A percentile compares a stretch with the other conserved stretches of the same genome.
Evolutionary conservation across 1,284 basidiomycete genomes (phyloP).

Genomic region (Ceratobasidium sp.): DNA sequence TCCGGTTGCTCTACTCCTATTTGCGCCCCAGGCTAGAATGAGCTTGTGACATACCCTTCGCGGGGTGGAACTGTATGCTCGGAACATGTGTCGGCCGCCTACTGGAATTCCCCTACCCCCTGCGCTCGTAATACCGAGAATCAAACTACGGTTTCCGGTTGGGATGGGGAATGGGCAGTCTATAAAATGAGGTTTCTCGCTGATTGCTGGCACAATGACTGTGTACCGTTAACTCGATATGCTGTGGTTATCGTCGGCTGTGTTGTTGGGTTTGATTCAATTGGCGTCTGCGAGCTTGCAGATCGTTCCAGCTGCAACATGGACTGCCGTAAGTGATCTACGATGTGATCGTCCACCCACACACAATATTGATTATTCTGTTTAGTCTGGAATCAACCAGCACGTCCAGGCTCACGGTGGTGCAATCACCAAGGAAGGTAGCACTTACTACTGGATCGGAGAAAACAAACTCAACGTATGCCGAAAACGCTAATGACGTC

Average conservation of each 20-base stretch:
- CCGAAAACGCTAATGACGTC: not conserved
- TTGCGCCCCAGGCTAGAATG: not conserved
- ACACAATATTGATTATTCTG: no score
- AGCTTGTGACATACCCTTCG: slow-evolving; percentile 12
- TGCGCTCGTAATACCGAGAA: slow-evolving; percentile 21
- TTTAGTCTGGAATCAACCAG: slow-evolving; percentile 38
- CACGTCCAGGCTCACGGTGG: slow-evolving; percentile 42
- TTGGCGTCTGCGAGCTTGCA: slow-evolving; percentile 35
- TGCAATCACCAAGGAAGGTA: slow-evolving; percentile 38
- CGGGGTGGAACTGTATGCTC: not conserved
- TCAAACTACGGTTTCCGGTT: not conserved
- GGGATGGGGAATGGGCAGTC: not conserved
- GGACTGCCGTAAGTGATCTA: slow-evolving; percentile 31
- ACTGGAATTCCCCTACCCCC: slow-evolving; percentile 21
- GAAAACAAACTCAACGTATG: slow-evolving; percentile 40
- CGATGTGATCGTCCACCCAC: not conserved
- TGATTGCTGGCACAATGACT: not conserved
- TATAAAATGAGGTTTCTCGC: not conserved
- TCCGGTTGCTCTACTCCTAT: not conserved
- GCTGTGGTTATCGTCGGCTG: slow-evolving; percentile 4
- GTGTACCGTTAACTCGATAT: not conserved
- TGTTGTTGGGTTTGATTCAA: slow-evolving; percentile 1
- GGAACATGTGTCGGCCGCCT: not conserved
- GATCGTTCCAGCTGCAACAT: slow-evolving; percentile 39
- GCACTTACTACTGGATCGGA: slow-evolving; percentile 39